phyloP scores from a whole-genome alignment of 192 early-diverging fungal species.

The Podila minutissima region DNA sequence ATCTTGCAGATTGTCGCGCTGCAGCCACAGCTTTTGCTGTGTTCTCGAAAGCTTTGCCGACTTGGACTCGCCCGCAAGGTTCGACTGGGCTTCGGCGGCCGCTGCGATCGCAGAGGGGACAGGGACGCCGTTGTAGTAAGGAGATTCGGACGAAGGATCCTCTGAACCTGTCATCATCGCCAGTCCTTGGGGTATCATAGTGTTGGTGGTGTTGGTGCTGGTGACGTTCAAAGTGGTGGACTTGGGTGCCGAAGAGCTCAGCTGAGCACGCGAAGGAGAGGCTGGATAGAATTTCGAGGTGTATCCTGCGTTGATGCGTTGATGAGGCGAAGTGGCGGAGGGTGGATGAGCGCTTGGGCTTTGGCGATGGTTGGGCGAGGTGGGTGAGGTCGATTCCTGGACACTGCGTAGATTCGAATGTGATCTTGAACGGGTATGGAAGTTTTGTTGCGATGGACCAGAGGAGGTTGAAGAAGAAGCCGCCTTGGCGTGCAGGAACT shows the following conservation, averaged over 20 bases:
- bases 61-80: neutral
- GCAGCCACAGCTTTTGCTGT: slow-evolving; percentile 39
- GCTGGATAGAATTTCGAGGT: slow-evolving; percentile 19
- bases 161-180: neutral
- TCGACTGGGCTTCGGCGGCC: neutral
- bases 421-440: neutral
- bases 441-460: neutral
- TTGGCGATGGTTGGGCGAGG: neutral
- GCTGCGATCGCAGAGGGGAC: neutral
- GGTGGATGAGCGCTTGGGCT: neutral
- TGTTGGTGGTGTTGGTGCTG: neutral
- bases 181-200: neutral
- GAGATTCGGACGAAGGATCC: too few relatives aligned
- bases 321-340: neutral
- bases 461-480: too few relatives aligned
- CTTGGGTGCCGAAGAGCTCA: slow-evolving; percentile 3
- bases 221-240: neutral
- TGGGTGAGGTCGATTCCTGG: neutral
- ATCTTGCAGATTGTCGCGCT: slow-evolving; percentile 19
- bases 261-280: slow-evolving; percentile 4
- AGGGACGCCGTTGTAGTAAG: neutral
- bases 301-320: neutral
- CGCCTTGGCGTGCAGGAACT: neutral
- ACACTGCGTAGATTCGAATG: neutral
- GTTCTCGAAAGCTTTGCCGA: slow-evolving; percentile 19